Percentiles rank a stretch among this genome's conserved stretches.
Evolutionary conservation across 2,329 filamentous ascomycete species (phyloP).

Genomic region (Daldinia sp.): DNA sequence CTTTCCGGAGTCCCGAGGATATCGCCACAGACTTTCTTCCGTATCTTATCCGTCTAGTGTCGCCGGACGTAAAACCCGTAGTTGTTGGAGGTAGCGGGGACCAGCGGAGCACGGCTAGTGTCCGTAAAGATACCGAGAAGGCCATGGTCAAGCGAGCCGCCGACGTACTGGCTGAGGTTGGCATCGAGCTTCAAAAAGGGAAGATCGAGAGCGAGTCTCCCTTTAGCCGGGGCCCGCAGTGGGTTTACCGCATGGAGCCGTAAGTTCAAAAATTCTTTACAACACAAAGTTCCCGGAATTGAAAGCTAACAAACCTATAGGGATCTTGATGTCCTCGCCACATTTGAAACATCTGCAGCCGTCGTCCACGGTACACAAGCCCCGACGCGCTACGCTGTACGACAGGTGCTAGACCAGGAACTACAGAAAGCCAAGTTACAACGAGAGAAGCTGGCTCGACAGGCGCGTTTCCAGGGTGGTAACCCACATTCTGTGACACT

Average conservation of each 20-base stretch:
- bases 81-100: conserved; percentile 76
- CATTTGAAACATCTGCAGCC: conserved; percentile 73
- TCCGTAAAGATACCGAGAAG: conserved; percentile 87
- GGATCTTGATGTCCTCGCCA: conserved; percentile 78
- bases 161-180: conserved; percentile 81
- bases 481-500: conserved; percentile 41
- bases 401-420: conserved; percentile 93
- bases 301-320: conserved; percentile 46
- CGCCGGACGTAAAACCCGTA: conserved; percentile 90
- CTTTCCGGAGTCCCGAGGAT: conserved; percentile 80
- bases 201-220: conserved; percentile 75
- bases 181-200: conserved; percentile 81
- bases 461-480: conserved; percentile 69
- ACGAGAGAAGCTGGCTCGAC: conserved; percentile 71
- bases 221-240: conserved; percentile 68
- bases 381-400: conserved; percentile 88
- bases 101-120: conserved; percentile 76
- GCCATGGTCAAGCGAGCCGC: conserved; percentile 81
- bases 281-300: conserved; percentile 1
- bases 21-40: conserved; percentile 85
- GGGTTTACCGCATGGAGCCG: conserved; percentile 95
- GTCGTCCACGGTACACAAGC: conserved; percentile 64
- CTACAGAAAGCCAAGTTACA: conserved; percentile 75
- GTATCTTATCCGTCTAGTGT: conserved; percentile 82
- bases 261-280: conserved; percentile 57